Conservation (phyloP, 2,329 filamentous ascomycete species). For the Penicillium sp. region DNA sequence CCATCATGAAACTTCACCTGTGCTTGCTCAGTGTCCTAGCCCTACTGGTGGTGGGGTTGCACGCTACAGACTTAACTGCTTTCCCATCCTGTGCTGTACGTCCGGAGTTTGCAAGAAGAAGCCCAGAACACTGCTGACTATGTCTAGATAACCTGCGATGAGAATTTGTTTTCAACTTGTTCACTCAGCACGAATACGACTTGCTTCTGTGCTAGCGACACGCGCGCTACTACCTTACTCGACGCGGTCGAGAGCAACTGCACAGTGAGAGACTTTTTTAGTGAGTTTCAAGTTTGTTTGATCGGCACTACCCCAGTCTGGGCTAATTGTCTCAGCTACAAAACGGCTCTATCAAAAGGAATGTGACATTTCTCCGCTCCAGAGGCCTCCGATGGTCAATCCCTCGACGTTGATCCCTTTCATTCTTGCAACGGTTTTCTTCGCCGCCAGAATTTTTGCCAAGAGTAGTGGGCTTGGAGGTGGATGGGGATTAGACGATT, state of each 20-base stretch:
- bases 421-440: conserved; percentile 18
- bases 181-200: not conserved
- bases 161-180: not conserved
- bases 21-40: not conserved
- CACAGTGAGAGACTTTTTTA: not conserved
- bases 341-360: not conserved
- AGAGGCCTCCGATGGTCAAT: not conserved
- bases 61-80: not conserved
- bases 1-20: not conserved
- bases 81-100: not conserved
- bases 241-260: not conserved
- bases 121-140: not conserved
- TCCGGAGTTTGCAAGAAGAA: not conserved
- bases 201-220: not conserved
- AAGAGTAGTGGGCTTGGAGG: conserved; percentile 17
- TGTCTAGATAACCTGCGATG: not conserved
- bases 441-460: conserved; percentile 13
- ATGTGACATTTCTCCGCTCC: not conserved
- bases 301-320: not conserved
- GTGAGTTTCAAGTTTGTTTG: not conserved
- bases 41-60: not conserved
- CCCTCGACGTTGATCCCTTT: conserved; percentile 13
- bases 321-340: not conserved
- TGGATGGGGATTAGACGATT: conserved; percentile 22
- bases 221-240: not conserved